Evolutionary conservation across 352 stramenopile species (phyloP), one percentile per base, ranked within the genome.

Genomic region (Phytophthora chlamydospora): DNA sequence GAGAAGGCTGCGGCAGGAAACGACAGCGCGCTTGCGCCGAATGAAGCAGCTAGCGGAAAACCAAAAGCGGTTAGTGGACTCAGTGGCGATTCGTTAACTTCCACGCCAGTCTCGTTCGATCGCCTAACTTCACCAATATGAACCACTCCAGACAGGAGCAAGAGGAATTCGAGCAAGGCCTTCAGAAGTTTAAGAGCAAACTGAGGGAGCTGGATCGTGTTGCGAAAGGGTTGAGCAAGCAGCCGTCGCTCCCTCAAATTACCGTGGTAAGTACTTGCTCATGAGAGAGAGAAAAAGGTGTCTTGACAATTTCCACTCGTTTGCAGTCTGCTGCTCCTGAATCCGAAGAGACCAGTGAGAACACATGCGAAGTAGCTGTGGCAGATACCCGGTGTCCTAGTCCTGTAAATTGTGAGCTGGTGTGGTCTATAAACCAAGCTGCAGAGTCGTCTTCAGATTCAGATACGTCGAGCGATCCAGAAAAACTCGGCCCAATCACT

Each of bases 141-240:
- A 34, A 39, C 13, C 19, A 8, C 13, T 41, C 2, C 27, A 92
- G 83, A 12, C 77, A 76, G 53, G 69, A 89, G 12, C 46, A 71
- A 41, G 78, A 90, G 44, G 53, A 73, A 9, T 76, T 85, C 29
- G 68, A 88, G 31, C 70, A 80, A 54, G 74, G 78, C 2, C 65
- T 91, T 6, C 63, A 71, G 35, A 65, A 65, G 2, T 83, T 83
- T 67, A 90, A 85, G 36, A 79, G 42, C n/a, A 82, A 76, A n/a
- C 69, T 81, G 29, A 72, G 72, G n/a, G 76, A 85, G 39, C 58
- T 89, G 19, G 78, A 93, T 57, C 72, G 78, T 1, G 71, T 83
- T 8, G 81, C 79, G 0, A 89, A 89, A 62, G 81, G 78, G 1
- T 51, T 89, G 2, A 55, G 16, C 40, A 66, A 49, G 29, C 49